These are phyloP conservation scores for Phialophora macrospora DNA, from an alignment of 2,329 filamentous ascomycete species.

Conservation along the genomic window DNA sequence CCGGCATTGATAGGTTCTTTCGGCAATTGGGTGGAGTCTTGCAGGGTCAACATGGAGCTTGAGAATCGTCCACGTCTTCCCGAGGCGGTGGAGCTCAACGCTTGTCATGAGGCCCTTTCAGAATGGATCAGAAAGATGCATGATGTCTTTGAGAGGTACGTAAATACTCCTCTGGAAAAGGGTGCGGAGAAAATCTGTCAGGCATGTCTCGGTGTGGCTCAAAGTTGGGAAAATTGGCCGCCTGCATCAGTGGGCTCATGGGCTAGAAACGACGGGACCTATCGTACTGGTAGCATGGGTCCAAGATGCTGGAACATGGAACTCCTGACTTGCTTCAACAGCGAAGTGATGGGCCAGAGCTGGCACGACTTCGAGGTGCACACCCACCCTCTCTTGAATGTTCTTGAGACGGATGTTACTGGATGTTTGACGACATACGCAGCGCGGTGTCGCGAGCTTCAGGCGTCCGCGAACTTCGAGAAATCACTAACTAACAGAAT, in stretches of 20 bases:
- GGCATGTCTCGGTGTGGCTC: neutral
- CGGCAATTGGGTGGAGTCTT: neutral
- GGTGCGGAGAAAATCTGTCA: neutral
- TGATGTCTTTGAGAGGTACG: neutral
- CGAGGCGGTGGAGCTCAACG: neutral
- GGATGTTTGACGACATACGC: neutral
- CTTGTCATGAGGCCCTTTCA: neutral
- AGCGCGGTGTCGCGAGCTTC: neutral
- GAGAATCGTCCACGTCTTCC: neutral
- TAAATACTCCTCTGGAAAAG: neutral
- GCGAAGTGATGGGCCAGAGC: neutral
- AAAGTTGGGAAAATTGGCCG: neutral
- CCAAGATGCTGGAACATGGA: constrained; percentile 17
- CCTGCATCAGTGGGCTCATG: neutral
- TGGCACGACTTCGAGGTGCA: constrained; percentile 7
- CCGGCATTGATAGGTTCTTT: neutral
- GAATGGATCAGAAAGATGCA: neutral
- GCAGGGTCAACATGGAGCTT: neutral
- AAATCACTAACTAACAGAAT: neutral
- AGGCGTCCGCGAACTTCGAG: neutral
- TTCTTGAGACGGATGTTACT: neutral
- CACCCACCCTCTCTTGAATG: neutral
- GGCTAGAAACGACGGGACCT: neutral
- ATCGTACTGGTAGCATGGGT: neutral
- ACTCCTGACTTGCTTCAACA: constrained; percentile 9